Base-by-base conservation (phyloP, 2,329 filamentous ascomycete genomes). In the Arthrobotrys entomopaga region DNA sequence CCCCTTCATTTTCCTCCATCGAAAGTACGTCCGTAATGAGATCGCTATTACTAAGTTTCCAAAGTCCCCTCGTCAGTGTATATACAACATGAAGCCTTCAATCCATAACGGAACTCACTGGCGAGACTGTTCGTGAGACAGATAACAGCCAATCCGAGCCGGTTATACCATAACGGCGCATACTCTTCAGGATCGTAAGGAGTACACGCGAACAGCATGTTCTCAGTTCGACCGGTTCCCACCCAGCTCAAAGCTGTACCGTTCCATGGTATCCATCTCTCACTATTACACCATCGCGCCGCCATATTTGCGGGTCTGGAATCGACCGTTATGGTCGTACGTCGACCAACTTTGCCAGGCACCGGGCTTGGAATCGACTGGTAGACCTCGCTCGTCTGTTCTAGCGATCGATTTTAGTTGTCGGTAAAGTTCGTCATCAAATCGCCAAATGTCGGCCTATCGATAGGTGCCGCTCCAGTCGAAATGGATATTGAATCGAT, bases 71-170 rank as follows among this genome's bases (percentile, higher is more conserved):
- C 5, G 29, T 34, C 10, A 34, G 29, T n/a, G n/a, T 34, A 34
- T 34, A 34, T 1, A 34, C 29, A 34, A 34, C 29, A 10, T 8
- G 7, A 34, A 34, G 10, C 1, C 29, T 46, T 16, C 13, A 4
- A 8, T n/a, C 22, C 19, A 8, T 34, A 26, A 1, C 8, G 4
- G 20, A 19, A 65, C 48, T 22, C 46, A 63, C 79, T 79, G 56
- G 78, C 78, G 64, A 72, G 78, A 77, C 54, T 78, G 65, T 79
- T 79, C 46, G 65, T 65, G 24, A 78, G 50, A 53, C 66, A 76
- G 11, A 80, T 78, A 8, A 78, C 77, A 7, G 66, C 77, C 22
- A 80, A 65, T 56, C 78, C 79, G 64, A 80, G 67, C 10, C 67
- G 67, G 13, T 77, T 74, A 38, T 77, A 77, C 78, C 78, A 79